Conservation (phyloP, 2,329 filamentous ascomycete genomes). For the Fusarium pilosicola region DNA sequence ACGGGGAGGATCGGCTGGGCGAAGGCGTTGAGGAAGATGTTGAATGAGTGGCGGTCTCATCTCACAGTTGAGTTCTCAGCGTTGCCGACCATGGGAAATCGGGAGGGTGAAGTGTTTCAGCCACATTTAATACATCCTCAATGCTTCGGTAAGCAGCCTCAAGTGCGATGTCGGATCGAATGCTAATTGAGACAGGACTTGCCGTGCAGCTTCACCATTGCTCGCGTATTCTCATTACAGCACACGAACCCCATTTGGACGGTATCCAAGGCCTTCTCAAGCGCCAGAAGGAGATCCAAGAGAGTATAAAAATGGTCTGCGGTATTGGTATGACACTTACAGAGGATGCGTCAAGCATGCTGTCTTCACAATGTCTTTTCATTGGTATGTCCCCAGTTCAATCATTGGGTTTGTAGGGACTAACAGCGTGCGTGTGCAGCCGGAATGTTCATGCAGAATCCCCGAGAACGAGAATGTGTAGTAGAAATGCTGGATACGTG, state of each 20-base stretch:
- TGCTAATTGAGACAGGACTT: slow-evolving; percentile 2
- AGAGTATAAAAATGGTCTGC: slow-evolving; percentile 51
- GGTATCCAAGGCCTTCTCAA: slow-evolving; percentile 56
- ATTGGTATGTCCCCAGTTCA: neutral
- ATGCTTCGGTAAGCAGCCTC: slow-evolving; percentile 45
- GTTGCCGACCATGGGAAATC: slow-evolving; percentile 47
- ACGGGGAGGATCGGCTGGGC: slow-evolving; percentile 13
- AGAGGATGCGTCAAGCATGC: slow-evolving; percentile 54
- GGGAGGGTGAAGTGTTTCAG: slow-evolving; percentile 49
- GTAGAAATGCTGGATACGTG: slow-evolving; percentile 37
- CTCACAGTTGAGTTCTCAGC: slow-evolving; percentile 53
- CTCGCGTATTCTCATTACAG: slow-evolving; percentile 49
- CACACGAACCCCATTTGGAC: slow-evolving; percentile 34
- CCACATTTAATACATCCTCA: slow-evolving; percentile 61
- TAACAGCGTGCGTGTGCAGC: neutral
- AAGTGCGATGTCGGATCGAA: fast-evolving
- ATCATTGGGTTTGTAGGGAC: fast-evolving
- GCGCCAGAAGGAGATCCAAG: slow-evolving; percentile 39
- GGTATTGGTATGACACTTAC: slow-evolving; percentile 59
- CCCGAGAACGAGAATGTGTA: slow-evolving; percentile 16
- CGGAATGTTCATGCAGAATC: slow-evolving; percentile 33
- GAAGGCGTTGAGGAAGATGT: slow-evolving; percentile 28
- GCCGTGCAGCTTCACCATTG: slow-evolving; percentile 32
- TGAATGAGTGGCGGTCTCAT: slow-evolving; percentile 47
- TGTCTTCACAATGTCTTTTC: slow-evolving; percentile 56